A percentile compares a stretch with the other conserved stretches of the same genome.
Evolutionary conservation across 495 filamentous ascomycete genomes (phyloP).

Genomic region (Xeromyces bisporus): DNA sequence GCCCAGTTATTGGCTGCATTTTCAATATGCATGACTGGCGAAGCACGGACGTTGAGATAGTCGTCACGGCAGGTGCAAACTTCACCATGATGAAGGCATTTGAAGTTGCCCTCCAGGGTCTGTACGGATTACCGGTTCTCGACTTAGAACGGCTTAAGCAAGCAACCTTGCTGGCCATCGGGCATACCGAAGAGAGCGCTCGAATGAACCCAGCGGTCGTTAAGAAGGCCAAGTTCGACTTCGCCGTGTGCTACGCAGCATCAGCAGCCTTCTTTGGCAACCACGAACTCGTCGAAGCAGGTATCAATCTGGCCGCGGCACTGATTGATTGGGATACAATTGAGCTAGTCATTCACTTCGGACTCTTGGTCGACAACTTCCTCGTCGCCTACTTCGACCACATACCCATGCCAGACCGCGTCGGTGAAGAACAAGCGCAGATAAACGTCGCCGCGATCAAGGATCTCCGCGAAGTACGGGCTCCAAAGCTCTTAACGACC

Average conservation of each 20-base stretch:
- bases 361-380: slow-evolving; percentile 7
- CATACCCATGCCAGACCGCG: neutral
- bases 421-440: neutral
- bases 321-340: slow-evolving; percentile 14
- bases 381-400: slow-evolving; percentile 4
- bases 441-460: neutral
- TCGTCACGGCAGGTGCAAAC: slow-evolving; percentile 5
- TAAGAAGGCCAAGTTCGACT: slow-evolving; percentile 10
- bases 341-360: slow-evolving; percentile 14
- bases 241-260: slow-evolving; percentile 16
- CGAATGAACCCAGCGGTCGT: slow-evolving; percentile 4
- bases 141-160: slow-evolving; percentile 2
- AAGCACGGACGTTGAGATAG: slow-evolving; percentile 2
- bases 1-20: slow-evolving; percentile 5
- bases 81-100: slow-evolving; percentile 12
- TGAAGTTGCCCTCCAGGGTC: slow-evolving; percentile 10
- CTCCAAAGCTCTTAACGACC: slow-evolving; percentile 5
- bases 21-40: slow-evolving; percentile 1
- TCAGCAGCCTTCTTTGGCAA: slow-evolving; percentile 15
- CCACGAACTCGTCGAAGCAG: slow-evolving; percentile 8
- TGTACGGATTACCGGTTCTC: slow-evolving; percentile 12
- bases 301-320: slow-evolving; percentile 11
- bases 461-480: slow-evolving; percentile 6
- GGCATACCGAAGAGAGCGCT: slow-evolving; percentile 4
- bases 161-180: slow-evolving; percentile 4